Conservation (phyloP, 1,139 yeast species). For the Scheffersomyces insectosa region DNA sequence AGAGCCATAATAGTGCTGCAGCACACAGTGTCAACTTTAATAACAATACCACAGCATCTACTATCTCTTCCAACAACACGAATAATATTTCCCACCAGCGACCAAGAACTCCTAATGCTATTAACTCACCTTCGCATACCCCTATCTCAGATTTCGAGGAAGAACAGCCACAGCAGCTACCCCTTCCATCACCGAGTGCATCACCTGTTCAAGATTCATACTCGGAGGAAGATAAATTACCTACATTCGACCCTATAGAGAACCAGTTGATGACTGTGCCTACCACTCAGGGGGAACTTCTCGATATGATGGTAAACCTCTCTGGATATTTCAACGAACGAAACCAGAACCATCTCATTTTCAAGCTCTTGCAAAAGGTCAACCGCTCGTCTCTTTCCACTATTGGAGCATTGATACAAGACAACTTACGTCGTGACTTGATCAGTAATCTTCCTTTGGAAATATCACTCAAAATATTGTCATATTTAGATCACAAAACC, state of each 20-base stretch:
- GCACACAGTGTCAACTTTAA: not conserved
- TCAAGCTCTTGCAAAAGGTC: conserved; percentile 63
- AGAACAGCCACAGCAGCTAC: conserved; percentile 43
- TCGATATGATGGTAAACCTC: conserved; percentile 36
- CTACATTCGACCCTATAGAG: conserved; percentile 22
- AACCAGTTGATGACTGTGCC: conserved; percentile 31
- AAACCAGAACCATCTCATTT: conserved; percentile 51
- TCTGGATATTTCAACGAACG: conserved; percentile 36
- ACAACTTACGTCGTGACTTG: conserved; percentile 71
- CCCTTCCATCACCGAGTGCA: conserved; percentile 70
- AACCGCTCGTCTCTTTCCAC: conserved; percentile 72
- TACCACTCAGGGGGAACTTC: conserved; percentile 40
- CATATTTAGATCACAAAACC: conserved; percentile 63
- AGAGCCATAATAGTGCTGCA: not conserved
- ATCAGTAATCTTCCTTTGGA: conserved; percentile 74
- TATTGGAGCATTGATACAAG: conserved; percentile 57
- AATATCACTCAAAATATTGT: conserved; percentile 67
- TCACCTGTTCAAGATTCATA: conserved; percentile 53
- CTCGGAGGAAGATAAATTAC: conserved; percentile 14
- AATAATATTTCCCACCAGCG: conserved; percentile 4
- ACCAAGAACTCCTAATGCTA: conserved; percentile 34
- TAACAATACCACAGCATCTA: conserved; percentile 3
- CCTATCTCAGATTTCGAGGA: conserved; percentile 41
- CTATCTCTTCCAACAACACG: conserved; percentile 5
- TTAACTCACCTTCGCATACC: conserved; percentile 37